phyloP scores from a whole-genome alignment of 495 filamentous ascomycete genomes.

The Aspergillus taichungensis region DNA sequence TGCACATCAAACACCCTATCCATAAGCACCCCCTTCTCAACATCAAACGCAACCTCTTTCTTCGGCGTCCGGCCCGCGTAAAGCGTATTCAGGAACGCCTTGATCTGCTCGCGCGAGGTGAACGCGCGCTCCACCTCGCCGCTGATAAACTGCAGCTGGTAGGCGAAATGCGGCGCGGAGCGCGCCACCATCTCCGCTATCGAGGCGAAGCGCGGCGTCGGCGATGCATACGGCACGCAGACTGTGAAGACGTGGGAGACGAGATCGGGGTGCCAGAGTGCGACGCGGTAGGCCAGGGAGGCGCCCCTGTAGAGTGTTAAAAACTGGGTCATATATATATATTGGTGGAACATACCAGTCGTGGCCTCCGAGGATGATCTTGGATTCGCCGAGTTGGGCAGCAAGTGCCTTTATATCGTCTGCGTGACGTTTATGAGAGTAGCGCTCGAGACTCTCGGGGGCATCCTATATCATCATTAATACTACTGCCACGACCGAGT shows the following conservation, averaged over 20 bases:
- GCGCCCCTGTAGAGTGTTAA: slow-evolving; percentile 36
- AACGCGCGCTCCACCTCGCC: slow-evolving; percentile 55
- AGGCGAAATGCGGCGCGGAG: slow-evolving; percentile 63
- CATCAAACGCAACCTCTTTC: slow-evolving; percentile 45
- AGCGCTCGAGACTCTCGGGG: slow-evolving; percentile 45
- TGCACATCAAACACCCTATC: slow-evolving; percentile 41
- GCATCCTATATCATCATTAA: slow-evolving; percentile 40
- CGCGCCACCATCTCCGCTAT: slow-evolving; percentile 46
- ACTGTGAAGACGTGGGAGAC: slow-evolving; percentile 66
- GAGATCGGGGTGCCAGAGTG: slow-evolving; percentile 62
- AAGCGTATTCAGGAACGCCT: slow-evolving; percentile 57
- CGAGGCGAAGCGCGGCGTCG: slow-evolving; percentile 36
- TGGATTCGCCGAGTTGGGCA: slow-evolving; percentile 43
- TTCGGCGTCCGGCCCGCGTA: slow-evolving; percentile 54
- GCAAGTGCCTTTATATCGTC: slow-evolving; percentile 62
- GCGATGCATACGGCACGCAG: slow-evolving; percentile 63
- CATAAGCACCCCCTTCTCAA: slow-evolving; percentile 46
- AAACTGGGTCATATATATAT: not conserved
- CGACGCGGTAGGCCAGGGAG: slow-evolving; percentile 50
- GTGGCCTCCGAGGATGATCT: slow-evolving; percentile 71
- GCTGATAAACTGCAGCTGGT: slow-evolving; percentile 71
- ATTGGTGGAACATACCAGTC: slow-evolving; percentile 59
- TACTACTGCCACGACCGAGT: not conserved
- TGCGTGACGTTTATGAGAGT: slow-evolving; percentile 60
- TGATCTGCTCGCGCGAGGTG: slow-evolving; percentile 46